Conservation (phyloP, 2,329 filamentous ascomycete genomes). For the Xylariaceae sp. region DNA sequence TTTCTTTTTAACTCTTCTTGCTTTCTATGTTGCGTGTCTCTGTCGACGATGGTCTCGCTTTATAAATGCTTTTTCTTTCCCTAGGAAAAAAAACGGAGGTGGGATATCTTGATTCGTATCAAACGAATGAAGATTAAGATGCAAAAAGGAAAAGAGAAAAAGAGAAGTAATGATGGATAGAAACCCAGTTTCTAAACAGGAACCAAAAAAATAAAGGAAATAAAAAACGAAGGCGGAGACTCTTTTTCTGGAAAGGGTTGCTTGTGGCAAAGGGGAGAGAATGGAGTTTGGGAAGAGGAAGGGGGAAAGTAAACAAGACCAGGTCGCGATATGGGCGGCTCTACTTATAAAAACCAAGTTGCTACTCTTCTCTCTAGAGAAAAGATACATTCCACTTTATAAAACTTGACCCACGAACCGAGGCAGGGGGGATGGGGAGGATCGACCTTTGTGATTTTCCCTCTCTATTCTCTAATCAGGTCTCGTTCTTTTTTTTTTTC, state of each 20-base stretch:
- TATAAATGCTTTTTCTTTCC: constrained; percentile 3
- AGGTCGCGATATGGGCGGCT: constrained; percentile 33
- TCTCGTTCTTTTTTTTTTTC: too few species aligned
- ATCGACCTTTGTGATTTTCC: too few species aligned
- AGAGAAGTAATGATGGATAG: not conserved
- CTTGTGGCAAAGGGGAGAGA: constrained; percentile 28
- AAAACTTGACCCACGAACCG: constrained; percentile 16
- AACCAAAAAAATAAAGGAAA: constrained; percentile 21
- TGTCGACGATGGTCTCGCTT: not conserved
- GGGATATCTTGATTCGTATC: constrained; percentile 34
- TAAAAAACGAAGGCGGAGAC: constrained; percentile 30
- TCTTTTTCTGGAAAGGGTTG: constrained; percentile 19
- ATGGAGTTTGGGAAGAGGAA: constrained; percentile 22
- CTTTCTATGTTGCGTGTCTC: not conserved
- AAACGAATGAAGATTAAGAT: constrained; percentile 35
- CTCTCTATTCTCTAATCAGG: too few species aligned
- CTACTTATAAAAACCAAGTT: constrained; percentile 30
- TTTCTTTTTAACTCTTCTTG: constrained; percentile 9
- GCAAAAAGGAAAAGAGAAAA: constrained; percentile 23
- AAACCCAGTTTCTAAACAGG: constrained; percentile 20
- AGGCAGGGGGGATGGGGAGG: too few species aligned
- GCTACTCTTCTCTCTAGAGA: too few species aligned
- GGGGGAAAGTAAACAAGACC: constrained; percentile 27
- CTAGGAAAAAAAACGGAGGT: constrained; percentile 1
- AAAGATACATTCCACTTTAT: too few species aligned